Base-by-base conservation (phyloP, 2,329 filamentous ascomycete species). In the Talaromyces sp. region DNA sequence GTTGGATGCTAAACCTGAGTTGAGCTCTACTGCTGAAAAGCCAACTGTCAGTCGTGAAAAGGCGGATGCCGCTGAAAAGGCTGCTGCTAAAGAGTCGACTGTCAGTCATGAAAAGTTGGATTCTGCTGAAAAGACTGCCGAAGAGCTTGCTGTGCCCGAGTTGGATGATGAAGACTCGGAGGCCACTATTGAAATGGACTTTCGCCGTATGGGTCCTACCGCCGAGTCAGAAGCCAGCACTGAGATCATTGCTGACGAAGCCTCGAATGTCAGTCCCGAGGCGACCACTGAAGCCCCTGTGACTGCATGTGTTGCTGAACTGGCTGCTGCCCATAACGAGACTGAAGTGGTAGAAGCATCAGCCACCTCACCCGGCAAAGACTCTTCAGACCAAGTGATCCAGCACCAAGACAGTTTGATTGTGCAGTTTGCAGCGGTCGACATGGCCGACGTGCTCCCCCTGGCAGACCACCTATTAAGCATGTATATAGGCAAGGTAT, bases 401-500 rank as follows among this genome's bases (percentile, higher is more conserved):
- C 43, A 46, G n/a, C 43, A 24, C 8, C 43, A 46, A 46, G 21
- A 19, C 8, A 46, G 43, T 13, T 46, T 46, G 43, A 46, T 46
- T 19, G 43, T 46, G 4, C 43, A 24, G 43, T 46, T 46, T 5
- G 43, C 43, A 13, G 19, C 43, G n/a, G 43, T 46, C 11, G 43
- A 24, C 43, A 24, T 24, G 43, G n/a, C 19, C 21, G 43, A 46
- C 11, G 11, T 21, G 10, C 21, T 46, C 19, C 43, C 43, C 19
- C n/a, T 46, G 19, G 21, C 43, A 10, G 17, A 24, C 3, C 57
- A 59, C 54, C 49, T 71, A 21, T 55, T 70, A 0, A 26, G 46
- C 5, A 27, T 63, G 13, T 64, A 66, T 32, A 63, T 63, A 24
- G 59, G 55, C 1, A 60, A 60, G 3, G 56, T 65, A 24, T 63